A percentile compares a stretch with the other conserved stretches of the same genome.
phyloP scores from a whole-genome alignment of 345 rosid species.

The Laguncularia racemosa region DNA sequence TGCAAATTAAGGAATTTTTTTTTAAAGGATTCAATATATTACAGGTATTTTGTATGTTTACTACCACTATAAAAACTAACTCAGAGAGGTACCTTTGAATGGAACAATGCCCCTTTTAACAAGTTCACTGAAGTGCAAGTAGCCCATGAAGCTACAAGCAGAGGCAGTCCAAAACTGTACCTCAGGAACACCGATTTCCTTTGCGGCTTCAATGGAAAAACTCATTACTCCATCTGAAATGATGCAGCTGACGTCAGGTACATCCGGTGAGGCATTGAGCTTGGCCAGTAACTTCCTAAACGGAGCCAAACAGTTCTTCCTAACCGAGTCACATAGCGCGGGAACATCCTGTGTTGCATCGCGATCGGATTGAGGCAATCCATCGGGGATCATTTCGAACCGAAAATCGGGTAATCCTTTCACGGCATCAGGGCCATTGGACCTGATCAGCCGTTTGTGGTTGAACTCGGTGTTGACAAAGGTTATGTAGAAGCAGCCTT shows the following conservation, averaged over 20 bases:
- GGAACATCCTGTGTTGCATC: constrained; percentile 22
- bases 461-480: constrained; percentile 32
- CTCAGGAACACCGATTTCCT: constrained; percentile 18
- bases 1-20: no score
- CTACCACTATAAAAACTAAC: background rate
- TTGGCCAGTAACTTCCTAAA: constrained; percentile 17
- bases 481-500: constrained; percentile 37
- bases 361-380: constrained; percentile 14
- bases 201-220: constrained; percentile 15
- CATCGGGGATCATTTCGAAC: constrained; percentile 25
- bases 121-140: constrained; percentile 11
- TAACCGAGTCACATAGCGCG: background rate
- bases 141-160: constrained; percentile 18
- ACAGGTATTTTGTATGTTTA: no score
- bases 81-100: constrained; percentile 14
- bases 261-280: constrained; percentile 10
- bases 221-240: constrained; percentile 28
- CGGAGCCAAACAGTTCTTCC: constrained; percentile 24
- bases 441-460: constrained; percentile 19
- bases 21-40: no score
- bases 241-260: constrained; percentile 18
- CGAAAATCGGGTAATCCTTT: constrained; percentile 23
- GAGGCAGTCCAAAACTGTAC: constrained; percentile 20
- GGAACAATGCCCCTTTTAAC: constrained; percentile 20
- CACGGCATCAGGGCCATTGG: constrained; percentile 13